Evolutionary conservation across 768 basidiomycete species (phyloP), one percentile per base, ranked within the genome.

Genomic region (Mycena sanguinolenta): DNA sequence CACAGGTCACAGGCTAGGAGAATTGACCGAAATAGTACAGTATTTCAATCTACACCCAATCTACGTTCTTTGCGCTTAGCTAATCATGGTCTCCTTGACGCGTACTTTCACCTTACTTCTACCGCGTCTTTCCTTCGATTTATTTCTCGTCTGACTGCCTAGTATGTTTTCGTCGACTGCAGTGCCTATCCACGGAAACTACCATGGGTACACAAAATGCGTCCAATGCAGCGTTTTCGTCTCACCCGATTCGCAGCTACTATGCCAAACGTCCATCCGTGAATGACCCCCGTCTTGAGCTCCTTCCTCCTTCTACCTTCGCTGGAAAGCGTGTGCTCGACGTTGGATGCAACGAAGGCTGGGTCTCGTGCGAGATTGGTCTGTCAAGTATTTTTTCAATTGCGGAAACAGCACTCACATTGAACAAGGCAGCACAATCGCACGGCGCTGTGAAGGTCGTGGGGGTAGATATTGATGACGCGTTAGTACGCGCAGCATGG

Each of bases 301-400:
- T 91, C 21, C 81, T 97, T 2, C 90, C 91, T 0, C 46, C 78
- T 4, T 73, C 79, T 1, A 81, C 92, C 38, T 90, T 96, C 73
- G 30, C 67, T 4, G 86, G 79, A 17, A 87, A 88, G 67, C 82
- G 84, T 55, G 91, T 96, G 3, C 85, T 97, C 14, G 95, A 97
- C 79, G 81, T 97, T 0, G 95, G 95, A 0, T 95, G 94, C 77
- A 97, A 97, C 77, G 91, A 94, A 75, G 95, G 95, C 10, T 89
- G 87, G 86, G 90, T 97, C 39, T 92, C 93, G 1, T 92, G 92
- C 76, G 94, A 96, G 77, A 89, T 96, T n/a, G 95, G 95, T 92
- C 44, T 57, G 70, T 38, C 6, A 12, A 61, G 25, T n/a, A n/a
- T n/a, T 50, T 27, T 34, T 27, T 5, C 2, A 21, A 50, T 28